phyloP scores from a whole-genome alignment of 148 eudicot genomes.

The Camellia sinensis region DNA sequence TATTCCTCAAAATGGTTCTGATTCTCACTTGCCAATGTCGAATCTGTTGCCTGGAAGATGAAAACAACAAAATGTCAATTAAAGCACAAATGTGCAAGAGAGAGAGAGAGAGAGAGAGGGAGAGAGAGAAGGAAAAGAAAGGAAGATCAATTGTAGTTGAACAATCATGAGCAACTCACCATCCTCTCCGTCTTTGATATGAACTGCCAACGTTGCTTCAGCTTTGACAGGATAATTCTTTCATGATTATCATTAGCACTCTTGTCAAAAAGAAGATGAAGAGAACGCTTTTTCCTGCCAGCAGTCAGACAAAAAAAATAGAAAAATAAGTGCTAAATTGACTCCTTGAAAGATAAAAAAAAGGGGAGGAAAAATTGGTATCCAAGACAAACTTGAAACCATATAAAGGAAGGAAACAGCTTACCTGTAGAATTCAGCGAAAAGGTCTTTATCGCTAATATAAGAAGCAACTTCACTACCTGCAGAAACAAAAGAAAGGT shows the following conservation, averaged over 20 bases:
- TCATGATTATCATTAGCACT: conserved; percentile 51
- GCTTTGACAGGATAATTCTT: conserved; percentile 38
- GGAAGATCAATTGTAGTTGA: neutral
- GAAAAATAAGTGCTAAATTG: neutral
- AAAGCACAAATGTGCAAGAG: neutral
- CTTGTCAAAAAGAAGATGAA: conserved; percentile 43
- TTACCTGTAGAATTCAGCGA: conserved; percentile 41
- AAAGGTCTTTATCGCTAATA: conserved; percentile 39
- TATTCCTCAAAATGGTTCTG: conserved; percentile 36
- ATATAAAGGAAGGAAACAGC: neutral
- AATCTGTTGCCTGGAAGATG: conserved; percentile 40
- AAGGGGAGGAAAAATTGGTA: neutral
- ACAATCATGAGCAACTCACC: conserved; percentile 26
- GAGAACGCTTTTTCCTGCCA: conserved; percentile 42
- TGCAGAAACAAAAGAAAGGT: neutral
- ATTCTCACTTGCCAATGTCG: conserved; percentile 40
- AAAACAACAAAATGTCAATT: neutral
- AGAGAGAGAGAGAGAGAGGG: neutral
- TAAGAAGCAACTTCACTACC: conserved; percentile 43
- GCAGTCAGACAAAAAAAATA: conserved; percentile 3
- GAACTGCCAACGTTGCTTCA: conserved; percentile 49
- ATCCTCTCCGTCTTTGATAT: conserved; percentile 57
- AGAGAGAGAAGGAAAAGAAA: neutral
- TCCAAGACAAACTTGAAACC: neutral
- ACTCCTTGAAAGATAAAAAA: neutral